Conservation (phyloP, 2,329 filamentous ascomycete genomes). For the Aureobasidium sp. region DNA sequence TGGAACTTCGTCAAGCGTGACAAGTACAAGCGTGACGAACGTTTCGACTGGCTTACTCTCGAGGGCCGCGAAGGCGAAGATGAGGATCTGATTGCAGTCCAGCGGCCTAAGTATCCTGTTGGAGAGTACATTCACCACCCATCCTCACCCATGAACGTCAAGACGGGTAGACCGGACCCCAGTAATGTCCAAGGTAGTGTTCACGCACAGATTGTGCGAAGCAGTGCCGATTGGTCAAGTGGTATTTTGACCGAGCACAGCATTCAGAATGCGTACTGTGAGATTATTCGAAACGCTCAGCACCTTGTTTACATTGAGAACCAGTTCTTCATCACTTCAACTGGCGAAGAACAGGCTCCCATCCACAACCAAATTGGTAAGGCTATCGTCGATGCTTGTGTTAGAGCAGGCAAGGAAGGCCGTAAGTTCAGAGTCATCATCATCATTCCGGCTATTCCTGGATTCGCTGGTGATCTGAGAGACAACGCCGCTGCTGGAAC, state of each 20-base stretch:
- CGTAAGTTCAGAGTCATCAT: conserved; percentile 89
- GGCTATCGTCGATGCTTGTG: conserved; percentile 84
- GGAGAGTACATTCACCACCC: conserved; percentile 83
- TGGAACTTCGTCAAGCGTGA: conserved; percentile 98
- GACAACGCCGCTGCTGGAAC: conserved; percentile 78
- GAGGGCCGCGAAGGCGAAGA: conserved; percentile 67
- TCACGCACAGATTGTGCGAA: conserved; percentile 77
- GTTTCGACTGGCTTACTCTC: conserved; percentile 78
- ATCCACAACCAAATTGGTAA: conserved; percentile 81
- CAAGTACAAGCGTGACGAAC: conserved; percentile 85
- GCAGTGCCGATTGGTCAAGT: conserved; percentile 87
- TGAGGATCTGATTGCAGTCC: conserved; percentile 80
- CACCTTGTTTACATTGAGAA: conserved; percentile 98
- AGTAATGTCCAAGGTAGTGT: conserved; percentile 57
- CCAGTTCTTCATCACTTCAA: conserved; percentile 96
- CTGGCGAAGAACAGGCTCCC: conserved; percentile 75
- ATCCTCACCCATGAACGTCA: conserved; percentile 57
- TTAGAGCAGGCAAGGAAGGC: conserved; percentile 69
- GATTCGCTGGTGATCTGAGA: conserved; percentile 85
- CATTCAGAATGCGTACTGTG: conserved; percentile 79
- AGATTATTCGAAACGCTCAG: conserved; percentile 77
- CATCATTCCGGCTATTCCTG: conserved; percentile 82
- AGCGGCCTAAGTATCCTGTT: conserved; percentile 79
- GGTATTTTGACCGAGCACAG: conserved; percentile 78
- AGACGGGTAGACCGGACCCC: conserved; percentile 43